A percentile compares a stretch with the other conserved stretches of the same genome.
phyloP scores from a whole-genome alignment of 2,329 filamentous ascomycete species.

The Cryphonectria parasitica region DNA sequence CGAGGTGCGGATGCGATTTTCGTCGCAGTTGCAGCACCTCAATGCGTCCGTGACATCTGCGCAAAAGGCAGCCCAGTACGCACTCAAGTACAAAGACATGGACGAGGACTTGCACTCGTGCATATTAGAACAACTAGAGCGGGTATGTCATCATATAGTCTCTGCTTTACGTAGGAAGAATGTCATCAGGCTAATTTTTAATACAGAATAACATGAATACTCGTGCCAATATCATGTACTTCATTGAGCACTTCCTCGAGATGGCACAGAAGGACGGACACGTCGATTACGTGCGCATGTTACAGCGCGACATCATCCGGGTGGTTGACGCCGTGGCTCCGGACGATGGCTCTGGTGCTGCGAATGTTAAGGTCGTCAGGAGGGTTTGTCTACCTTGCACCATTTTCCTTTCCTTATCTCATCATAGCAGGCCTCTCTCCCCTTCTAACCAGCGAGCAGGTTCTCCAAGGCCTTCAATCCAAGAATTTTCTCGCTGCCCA shows the following conservation, averaged over 20 bases:
- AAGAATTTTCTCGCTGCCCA: constrained; percentile 76
- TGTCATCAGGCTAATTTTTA: constrained; percentile 26
- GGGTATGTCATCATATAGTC: constrained; percentile 50
- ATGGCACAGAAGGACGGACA: constrained; percentile 77
- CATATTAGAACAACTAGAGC: constrained; percentile 92
- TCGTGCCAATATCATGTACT: constrained; percentile 98
- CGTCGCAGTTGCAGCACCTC: constrained; percentile 82
- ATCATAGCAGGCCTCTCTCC: too few relatives aligned
- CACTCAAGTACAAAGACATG: constrained; percentile 90
- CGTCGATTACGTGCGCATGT: constrained; percentile 85
- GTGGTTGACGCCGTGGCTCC: constrained; percentile 93
- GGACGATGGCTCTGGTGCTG: constrained; percentile 81
- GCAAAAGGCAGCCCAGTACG: constrained; percentile 93
- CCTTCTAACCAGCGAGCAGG: constrained; percentile 44
- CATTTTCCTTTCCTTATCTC: background rate
- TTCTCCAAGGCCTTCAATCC: constrained; percentile 69
- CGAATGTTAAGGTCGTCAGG: constrained; percentile 90
- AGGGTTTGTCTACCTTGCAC: constrained; percentile 55
- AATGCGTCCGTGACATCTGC: constrained; percentile 88
- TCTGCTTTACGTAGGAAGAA: constrained; percentile 2
- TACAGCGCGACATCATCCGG: constrained; percentile 88
- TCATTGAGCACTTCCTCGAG: constrained; percentile 93
- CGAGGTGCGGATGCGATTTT: constrained; percentile 98
- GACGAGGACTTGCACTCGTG: constrained; percentile 97
- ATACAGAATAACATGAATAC: constrained; percentile 90